Percentiles rank a stretch among this genome's conserved stretches.
Conservation (phyloP, 140 eudicot species). For the Flaveria floridana region DNA sequence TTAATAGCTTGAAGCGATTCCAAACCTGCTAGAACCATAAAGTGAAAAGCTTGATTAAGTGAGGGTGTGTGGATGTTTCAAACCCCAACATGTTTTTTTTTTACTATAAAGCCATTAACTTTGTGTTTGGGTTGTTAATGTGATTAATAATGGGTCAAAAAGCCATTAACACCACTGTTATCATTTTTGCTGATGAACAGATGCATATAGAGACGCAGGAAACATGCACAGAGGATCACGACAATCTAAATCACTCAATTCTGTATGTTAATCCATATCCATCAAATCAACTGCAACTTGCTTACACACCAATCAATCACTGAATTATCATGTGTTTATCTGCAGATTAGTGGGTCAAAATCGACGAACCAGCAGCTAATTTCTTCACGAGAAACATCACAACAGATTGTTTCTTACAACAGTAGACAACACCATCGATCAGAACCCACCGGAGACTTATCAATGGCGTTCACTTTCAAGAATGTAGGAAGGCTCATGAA, state of each 20-base stretch:
- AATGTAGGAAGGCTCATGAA: slow-evolving; percentile 51
- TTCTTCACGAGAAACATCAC: slow-evolving; percentile 43
- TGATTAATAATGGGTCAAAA: background rate
- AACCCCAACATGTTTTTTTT: background rate
- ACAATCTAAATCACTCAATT: slow-evolving; percentile 49
- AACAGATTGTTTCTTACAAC: slow-evolving; percentile 58
- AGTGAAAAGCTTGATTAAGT: slow-evolving; percentile 29
- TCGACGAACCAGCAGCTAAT: slow-evolving; percentile 36
- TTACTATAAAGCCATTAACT: slow-evolving; percentile 1
- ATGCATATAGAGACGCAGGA: slow-evolving; percentile 44
- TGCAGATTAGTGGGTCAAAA: slow-evolving; percentile 52
- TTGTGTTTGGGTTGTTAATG: background rate
- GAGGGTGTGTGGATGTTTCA: slow-evolving; percentile 15
- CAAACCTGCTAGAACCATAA: slow-evolving; percentile 30
- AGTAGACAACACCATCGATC: slow-evolving; percentile 45
- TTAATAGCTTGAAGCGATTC: slow-evolving; percentile 36
- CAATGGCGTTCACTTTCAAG: slow-evolving; percentile 67
- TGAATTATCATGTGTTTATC: background rate
- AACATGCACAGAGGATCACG: slow-evolving; percentile 53
- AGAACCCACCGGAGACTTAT: slow-evolving; percentile 17
- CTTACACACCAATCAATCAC: background rate
- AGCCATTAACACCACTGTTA: background rate
- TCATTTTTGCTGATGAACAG: slow-evolving; percentile 38
- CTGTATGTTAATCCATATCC: slow-evolving; percentile 44
- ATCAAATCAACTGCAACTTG: background rate